phyloP scores from a whole-genome alignment of 306 rosid species.

The Casuarina glauca region DNA sequence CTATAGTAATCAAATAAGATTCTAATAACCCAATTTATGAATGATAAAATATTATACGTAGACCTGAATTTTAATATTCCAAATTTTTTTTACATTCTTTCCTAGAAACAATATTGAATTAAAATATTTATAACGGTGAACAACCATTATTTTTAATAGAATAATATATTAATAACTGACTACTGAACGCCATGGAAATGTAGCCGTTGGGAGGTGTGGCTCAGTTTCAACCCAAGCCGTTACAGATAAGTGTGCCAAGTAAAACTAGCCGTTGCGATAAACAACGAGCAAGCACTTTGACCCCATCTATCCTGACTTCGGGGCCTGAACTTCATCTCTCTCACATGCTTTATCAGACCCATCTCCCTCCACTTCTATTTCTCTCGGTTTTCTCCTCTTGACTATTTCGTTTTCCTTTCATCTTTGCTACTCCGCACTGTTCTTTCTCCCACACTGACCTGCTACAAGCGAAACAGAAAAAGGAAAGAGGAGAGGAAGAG shows the following conservation, averaged over 20 bases:
- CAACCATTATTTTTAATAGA: too few species aligned
- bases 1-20: too few species aligned
- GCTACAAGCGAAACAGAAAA: background rate
- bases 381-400: background rate
- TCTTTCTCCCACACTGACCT: constrained; percentile 6
- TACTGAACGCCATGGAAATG: constrained; percentile 6
- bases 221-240: constrained; percentile 55
- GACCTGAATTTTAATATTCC: too few species aligned
- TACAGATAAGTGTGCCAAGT: constrained; percentile 27
- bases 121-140: too few species aligned
- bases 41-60: too few species aligned
- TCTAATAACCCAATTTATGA: too few species aligned
- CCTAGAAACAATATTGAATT: too few species aligned
- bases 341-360: constrained; percentile 37
- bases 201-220: constrained; percentile 64
- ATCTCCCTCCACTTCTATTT: constrained; percentile 3
- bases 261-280: constrained; percentile 76
- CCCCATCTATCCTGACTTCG: constrained; percentile 38
- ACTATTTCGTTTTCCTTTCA: constrained; percentile 23
- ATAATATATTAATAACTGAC: too few species aligned
- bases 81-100: too few species aligned
- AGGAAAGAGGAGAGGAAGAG: background rate
- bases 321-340: constrained; percentile 16
- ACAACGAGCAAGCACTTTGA: constrained; percentile 39
- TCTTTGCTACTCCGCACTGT: background rate